A percentile compares a stretch with the other conserved stretches of the same genome.
Evolutionary conservation across 2,329 filamentous ascomycete genomes (phyloP).

Genomic region (Lachnellula subtilissima): DNA sequence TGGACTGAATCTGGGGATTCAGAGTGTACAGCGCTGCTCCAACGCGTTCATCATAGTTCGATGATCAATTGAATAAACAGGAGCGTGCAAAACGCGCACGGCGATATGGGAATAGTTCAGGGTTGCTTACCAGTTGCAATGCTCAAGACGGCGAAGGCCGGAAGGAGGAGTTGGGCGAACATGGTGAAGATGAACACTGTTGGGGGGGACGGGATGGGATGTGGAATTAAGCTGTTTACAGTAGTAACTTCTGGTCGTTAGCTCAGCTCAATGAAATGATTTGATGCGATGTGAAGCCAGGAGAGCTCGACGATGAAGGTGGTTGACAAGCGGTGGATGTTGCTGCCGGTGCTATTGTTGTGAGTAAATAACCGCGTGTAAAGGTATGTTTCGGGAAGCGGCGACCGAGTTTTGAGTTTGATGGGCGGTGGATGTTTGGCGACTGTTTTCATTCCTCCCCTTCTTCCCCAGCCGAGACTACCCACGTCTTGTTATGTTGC

Average conservation of each 20-base stretch:
- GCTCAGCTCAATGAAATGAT: conserved; percentile 17
- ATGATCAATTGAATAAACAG: neutral
- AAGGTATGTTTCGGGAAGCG: conserved; percentile 3
- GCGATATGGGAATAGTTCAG: neutral
- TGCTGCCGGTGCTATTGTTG: neutral
- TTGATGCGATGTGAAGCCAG: conserved; percentile 12
- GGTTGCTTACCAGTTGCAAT: conserved; percentile 25
- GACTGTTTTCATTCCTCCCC: neutral
- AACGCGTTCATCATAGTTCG: neutral
- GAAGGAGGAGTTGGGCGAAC: conserved; percentile 20
- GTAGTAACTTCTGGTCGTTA: conserved; percentile 20
- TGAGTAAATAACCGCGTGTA: conserved; percentile 6
- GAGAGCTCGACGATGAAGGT: neutral
- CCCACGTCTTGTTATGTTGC: neutral
- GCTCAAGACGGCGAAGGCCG: conserved; percentile 20
- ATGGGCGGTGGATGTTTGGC: neutral
- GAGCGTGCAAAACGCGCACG: neutral
- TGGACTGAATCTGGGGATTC: neutral
- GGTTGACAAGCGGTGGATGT: neutral
- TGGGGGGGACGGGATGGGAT: too few relatives aligned
- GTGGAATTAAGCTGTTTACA: conserved; percentile 19
- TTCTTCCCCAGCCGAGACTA: neutral
- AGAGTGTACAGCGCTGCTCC: neutral
- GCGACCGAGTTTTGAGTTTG: neutral
- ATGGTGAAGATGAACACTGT: conserved; percentile 14